Base-by-base conservation (phyloP, 2,329 filamentous ascomycete genomes). In the Graphilbum ipis-grandicollis region DNA sequence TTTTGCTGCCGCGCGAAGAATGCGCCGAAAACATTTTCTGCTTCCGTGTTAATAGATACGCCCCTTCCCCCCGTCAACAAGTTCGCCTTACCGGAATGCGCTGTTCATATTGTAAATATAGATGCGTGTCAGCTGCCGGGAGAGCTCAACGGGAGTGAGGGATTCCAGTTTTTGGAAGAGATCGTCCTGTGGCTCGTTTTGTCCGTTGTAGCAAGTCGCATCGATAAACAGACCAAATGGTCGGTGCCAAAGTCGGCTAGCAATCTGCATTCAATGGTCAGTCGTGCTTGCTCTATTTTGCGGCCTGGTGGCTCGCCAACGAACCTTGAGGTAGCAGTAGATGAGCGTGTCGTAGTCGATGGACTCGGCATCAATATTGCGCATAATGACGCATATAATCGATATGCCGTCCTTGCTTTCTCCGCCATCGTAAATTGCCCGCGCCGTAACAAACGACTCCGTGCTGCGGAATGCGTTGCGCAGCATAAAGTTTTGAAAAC, bases 91-190 rank as follows among this genome's bases (percentile, higher is more conserved):
- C 66, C 69, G 66, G 51, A 76, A 79, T 10, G 72, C 67, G 47
- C 70, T 78, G 47, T 80, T 80, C 74, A 79, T 79, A 48, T 80
- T 80, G 53, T 80, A 79, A 14, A 80, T 62, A 44, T 79, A 80
- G 30, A 78, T 63, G 28, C 73, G 63, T 2, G 66, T 60, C 4
- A 79, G 56, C 41, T 75, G 69, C 36, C 61, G 62, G 2, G 66
- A 62, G 32, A 79, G 52, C 46, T 80, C 75, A 0, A 62, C 61
- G 0, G 75, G 75, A 4, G 70, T 73, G 3, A 80, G 60, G 10
- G 68, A 55, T 47, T 79, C 73, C 9, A 78, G 55, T 46, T 68
- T 75, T 37, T 68, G 68, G 47, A 79, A 75, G 2, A 79, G 54
- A 15, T 74, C 69, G 47, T 80, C 75, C 42, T 70, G 69, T 12